phyloP scores from a whole-genome alignment of 805 yeast genomes.

The Tetrapisispora nanseiensis region DNA sequence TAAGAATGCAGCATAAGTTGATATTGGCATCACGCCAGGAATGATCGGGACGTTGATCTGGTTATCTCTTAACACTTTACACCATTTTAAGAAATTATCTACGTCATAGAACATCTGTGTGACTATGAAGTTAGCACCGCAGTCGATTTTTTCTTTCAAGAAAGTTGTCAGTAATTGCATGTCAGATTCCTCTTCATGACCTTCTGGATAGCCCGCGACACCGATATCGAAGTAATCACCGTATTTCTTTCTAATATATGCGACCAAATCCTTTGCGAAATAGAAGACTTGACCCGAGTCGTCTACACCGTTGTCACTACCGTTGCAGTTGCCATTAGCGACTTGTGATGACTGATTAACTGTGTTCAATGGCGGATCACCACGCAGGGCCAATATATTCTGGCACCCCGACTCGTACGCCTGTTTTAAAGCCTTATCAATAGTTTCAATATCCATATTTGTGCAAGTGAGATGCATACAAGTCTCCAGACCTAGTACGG shows the following conservation, averaged over 20 bases:
- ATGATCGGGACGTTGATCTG: constrained; percentile 83
- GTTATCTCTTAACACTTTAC: constrained; percentile 50
- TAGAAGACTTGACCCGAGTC: constrained; percentile 53
- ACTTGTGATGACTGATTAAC: no score
- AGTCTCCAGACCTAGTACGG: constrained; percentile 84
- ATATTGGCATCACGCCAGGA: constrained; percentile 98
- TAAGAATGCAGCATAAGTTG: constrained; percentile 85
- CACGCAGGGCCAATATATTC: constrained; percentile 87
- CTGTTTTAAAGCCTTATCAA: constrained; percentile 74
- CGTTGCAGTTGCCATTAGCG: not conserved
- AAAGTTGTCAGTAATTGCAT: constrained; percentile 41
- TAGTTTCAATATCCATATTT: constrained; percentile 72
- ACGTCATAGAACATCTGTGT: constrained; percentile 97
- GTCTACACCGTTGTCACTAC: constrained; percentile 29
- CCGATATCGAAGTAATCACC: constrained; percentile 91
- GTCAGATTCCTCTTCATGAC: constrained; percentile 76
- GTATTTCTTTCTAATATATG: constrained; percentile 62
- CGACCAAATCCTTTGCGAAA: constrained; percentile 80
- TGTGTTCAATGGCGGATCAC: constrained; percentile 76
- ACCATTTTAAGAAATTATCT: constrained; percentile 79
- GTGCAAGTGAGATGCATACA: constrained; percentile 98
- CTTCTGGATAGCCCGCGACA: constrained; percentile 96
- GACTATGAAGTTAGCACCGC: constrained; percentile 87
- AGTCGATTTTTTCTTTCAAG: constrained; percentile 82
- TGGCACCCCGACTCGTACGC: constrained; percentile 92